A percentile compares a stretch with the other conserved stretches of the same genome.
These are phyloP conservation scores for Priceomyces carsonii DNA, from an alignment of 805 yeast genomes.

Conservation along the genomic window DNA sequence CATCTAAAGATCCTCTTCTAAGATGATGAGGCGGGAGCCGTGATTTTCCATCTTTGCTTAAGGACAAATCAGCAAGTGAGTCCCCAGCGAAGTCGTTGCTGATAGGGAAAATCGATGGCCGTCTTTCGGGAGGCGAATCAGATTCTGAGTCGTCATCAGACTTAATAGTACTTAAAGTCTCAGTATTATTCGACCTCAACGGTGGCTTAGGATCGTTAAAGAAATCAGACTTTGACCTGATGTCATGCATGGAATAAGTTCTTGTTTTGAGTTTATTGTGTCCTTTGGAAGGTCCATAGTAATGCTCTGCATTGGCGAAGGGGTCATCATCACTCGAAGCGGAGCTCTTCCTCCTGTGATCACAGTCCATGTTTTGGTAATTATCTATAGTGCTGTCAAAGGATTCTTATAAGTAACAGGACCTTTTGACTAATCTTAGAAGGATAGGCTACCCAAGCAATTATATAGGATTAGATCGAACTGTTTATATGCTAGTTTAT, in stretches of 20 bases:
- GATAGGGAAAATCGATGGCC: constrained; percentile 32
- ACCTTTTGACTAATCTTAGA: no score
- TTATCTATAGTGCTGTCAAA: no score
- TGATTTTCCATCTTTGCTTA: constrained; percentile 1
- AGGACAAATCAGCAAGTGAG: constrained; percentile 7
- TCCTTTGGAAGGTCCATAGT: constrained; percentile 60
- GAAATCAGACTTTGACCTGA: constrained; percentile 7
- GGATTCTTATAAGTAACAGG: no score
- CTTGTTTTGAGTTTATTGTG: constrained; percentile 55
- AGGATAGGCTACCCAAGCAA: neutral
- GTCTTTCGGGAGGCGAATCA: constrained; percentile 11
- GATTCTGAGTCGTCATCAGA: constrained; percentile 4
- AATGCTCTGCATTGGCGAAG: constrained; percentile 63
- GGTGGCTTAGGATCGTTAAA: constrained; percentile 4
- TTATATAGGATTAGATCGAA: no score
- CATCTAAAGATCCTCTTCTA: constrained; percentile 37
- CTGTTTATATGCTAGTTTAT: no score
- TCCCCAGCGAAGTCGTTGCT: constrained; percentile 15
- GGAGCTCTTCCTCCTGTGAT: constrained; percentile 40
- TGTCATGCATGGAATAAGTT: constrained; percentile 51
- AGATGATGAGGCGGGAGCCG: constrained; percentile 11
- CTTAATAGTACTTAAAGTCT: neutral
- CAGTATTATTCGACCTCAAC: neutral
- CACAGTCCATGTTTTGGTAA: no score
- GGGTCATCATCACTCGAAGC: constrained; percentile 58